Conservation (phyloP, 2,329 filamentous ascomycete genomes). For the Paramyrothecium roridum region DNA sequence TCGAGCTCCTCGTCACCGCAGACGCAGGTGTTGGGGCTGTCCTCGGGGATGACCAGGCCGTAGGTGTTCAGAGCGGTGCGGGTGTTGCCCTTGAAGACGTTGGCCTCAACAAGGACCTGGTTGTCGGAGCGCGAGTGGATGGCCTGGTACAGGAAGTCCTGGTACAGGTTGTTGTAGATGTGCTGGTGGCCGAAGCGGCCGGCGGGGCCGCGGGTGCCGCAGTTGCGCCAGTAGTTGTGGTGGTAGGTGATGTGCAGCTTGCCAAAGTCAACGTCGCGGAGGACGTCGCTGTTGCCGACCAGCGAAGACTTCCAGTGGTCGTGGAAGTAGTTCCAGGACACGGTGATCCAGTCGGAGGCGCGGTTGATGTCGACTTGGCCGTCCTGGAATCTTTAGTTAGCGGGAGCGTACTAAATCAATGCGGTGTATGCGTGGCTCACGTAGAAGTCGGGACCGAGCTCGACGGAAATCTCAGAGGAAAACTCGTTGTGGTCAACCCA, state of each 20-base stretch:
- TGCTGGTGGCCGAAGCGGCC: slow-evolving; percentile 47
- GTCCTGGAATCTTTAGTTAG: slow-evolving; percentile 23
- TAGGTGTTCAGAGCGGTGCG: slow-evolving; percentile 49
- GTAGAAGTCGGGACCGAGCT: slow-evolving; percentile 33
- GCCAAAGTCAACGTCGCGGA: slow-evolving; percentile 37
- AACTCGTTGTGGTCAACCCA: slow-evolving; percentile 49
- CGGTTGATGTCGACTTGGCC: slow-evolving; percentile 43
- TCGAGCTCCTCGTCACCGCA: slow-evolving; percentile 53
- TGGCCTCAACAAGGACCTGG: slow-evolving; percentile 46
- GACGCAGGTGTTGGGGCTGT: slow-evolving; percentile 50
- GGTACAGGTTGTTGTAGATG: slow-evolving; percentile 47
- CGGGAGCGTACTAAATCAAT: background rate
- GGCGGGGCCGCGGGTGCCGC: slow-evolving; percentile 43
- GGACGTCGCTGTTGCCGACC: slow-evolving; percentile 34
- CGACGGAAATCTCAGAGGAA: slow-evolving; percentile 28
- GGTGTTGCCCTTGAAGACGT: slow-evolving; percentile 44
- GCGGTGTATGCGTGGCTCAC: slow-evolving; percentile 10
- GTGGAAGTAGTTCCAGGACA: slow-evolving; percentile 48
- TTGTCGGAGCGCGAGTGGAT: slow-evolving; percentile 46
- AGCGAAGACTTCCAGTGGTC: slow-evolving; percentile 45
- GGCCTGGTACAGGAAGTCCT: slow-evolving; percentile 43
- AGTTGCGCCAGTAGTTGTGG: slow-evolving; percentile 45
- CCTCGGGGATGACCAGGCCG: slow-evolving; percentile 51
- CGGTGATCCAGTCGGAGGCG: slow-evolving; percentile 40
- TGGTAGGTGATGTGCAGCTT: slow-evolving; percentile 46